These are phyloP conservation scores for Atkinsonella texensis DNA, from an alignment of 2,329 filamentous ascomycete species.

Conservation along the genomic window DNA sequence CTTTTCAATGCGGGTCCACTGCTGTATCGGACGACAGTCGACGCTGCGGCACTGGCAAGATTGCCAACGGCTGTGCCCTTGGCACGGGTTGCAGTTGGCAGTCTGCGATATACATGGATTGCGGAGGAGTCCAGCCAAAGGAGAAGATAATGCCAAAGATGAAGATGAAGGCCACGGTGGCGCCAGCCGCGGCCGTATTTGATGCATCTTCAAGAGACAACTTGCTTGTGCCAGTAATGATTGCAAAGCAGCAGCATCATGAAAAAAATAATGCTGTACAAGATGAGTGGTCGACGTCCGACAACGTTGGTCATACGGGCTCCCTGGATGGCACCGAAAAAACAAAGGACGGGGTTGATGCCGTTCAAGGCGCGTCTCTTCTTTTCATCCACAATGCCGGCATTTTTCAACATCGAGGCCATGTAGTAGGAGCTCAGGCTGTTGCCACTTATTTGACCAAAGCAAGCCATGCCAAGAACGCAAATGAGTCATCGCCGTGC, in stretches of 20 bases:
- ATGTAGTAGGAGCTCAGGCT: conserved; percentile 42
- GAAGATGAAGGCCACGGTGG: conserved; percentile 36
- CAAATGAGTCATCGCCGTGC: conserved; percentile 37
- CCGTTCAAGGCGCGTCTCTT: conserved; percentile 37
- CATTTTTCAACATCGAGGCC: conserved; percentile 35
- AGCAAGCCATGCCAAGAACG: conserved; percentile 37
- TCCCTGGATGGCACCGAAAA: conserved; percentile 38
- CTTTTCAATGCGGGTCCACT: conserved; percentile 29
- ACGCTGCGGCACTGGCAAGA: conserved; percentile 25
- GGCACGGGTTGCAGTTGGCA: conserved; percentile 31
- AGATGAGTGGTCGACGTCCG: conserved; percentile 43
- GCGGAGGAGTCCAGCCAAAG: conserved; percentile 36
- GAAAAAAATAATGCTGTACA: conserved; percentile 35
- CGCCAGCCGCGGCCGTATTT: conserved; percentile 26
- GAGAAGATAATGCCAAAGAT: conserved; percentile 39
- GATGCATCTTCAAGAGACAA: conserved; percentile 23
- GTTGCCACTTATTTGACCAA: conserved; percentile 42
- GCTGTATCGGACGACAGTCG: conserved; percentile 30
- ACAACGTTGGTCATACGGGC: conserved; percentile 43
- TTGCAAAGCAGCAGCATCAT: conserved; percentile 35
- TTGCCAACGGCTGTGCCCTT: conserved; percentile 33
- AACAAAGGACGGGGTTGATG: conserved; percentile 41
- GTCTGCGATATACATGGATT: conserved; percentile 38
- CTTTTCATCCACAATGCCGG: conserved; percentile 37
- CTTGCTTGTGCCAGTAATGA: conserved; percentile 35